Percentiles rank a stretch among this genome's conserved stretches.
Conservation (phyloP, 345 rosid species). For the Citrus unshiu region DNA sequence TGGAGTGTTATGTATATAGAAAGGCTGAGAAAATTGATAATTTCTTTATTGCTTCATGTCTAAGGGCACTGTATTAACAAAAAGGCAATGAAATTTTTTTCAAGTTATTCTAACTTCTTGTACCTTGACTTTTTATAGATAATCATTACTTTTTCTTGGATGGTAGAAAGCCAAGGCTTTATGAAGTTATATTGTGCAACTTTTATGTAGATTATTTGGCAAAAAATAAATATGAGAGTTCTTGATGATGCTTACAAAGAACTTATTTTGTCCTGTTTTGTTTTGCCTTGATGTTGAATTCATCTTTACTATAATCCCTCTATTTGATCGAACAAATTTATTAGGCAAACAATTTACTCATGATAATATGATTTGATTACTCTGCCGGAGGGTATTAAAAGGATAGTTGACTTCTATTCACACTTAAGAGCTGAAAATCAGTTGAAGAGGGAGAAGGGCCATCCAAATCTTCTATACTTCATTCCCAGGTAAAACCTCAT, state of each 20-base stretch:
- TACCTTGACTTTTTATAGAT: neutral
- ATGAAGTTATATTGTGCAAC: neutral
- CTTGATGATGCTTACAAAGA: neutral
- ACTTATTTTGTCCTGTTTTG: neutral
- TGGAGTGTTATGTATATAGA: neutral
- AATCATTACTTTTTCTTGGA: neutral
- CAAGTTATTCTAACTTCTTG: neutral
- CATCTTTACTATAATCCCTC: neutral
- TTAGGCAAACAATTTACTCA: neutral
- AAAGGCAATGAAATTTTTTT: neutral
- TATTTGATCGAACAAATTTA: neutral
- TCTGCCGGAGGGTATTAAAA: slow-evolving; percentile 38
- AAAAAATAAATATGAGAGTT: neutral
- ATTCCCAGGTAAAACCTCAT: too few species aligned
- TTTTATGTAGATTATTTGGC: neutral
- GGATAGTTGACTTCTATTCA: slow-evolving; percentile 69
- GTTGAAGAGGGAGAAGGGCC: slow-evolving; percentile 61
- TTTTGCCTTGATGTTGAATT: too few species aligned
- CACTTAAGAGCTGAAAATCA: slow-evolving; percentile 52
- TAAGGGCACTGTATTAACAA: neutral
- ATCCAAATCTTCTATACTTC: slow-evolving; percentile 52
- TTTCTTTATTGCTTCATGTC: neutral
- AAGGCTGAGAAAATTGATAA: neutral
- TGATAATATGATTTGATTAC: slow-evolving; percentile 13
- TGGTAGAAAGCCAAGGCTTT: neutral